Percentiles rank a stretch among this genome's conserved stretches.
Evolutionary conservation across 2,329 filamentous ascomycete species (phyloP).

Genomic region (Leptographium galeiforme): DNA sequence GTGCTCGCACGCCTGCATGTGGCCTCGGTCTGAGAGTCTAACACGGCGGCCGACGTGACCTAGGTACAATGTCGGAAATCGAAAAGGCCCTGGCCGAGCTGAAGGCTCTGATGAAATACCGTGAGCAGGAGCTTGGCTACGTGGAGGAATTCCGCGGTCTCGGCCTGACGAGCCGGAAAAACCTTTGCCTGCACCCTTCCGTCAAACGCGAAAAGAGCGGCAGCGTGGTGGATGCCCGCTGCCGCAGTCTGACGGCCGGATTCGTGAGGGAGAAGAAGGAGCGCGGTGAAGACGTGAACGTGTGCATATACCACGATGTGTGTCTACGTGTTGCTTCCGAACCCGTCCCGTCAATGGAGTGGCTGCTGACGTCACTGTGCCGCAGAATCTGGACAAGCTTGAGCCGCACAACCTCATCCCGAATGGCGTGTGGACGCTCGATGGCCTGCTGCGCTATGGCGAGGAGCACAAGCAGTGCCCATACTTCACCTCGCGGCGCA

Average conservation of each 20-base stretch:
- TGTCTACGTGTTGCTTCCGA: constrained; percentile 11
- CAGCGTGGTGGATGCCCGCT: constrained; percentile 84
- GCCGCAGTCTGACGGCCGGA: constrained; percentile 85
- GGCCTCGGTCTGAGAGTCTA: neutral
- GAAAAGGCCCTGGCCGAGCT: constrained; percentile 92
- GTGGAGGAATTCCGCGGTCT: constrained; percentile 89
- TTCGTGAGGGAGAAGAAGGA: constrained; percentile 98
- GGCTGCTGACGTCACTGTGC: neutral
- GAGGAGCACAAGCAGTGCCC: constrained; percentile 95
- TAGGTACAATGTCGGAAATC: constrained; percentile 95
- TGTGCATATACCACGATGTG: constrained; percentile 92
- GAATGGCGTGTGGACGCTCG: constrained; percentile 89
- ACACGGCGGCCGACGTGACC: neutral
- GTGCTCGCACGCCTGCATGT: constrained; percentile 1
- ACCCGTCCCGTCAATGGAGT: neutral
- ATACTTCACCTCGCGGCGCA: constrained; percentile 88
- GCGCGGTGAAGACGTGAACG: constrained; percentile 80
- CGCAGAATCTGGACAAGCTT: constrained; percentile 68
- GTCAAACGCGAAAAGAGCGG: constrained; percentile 96
- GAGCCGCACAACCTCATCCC: constrained; percentile 93
- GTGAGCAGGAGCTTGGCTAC: constrained; percentile 73
- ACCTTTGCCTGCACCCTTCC: constrained; percentile 87
- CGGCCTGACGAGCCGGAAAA: constrained; percentile 91
- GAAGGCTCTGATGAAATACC: constrained; percentile 89
- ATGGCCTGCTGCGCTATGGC: constrained; percentile 76